A percentile compares a stretch with the other conserved stretches of the same genome.
Conservation (phyloP, 2,329 filamentous ascomycete genomes). For the Apiospora aurea region DNA sequence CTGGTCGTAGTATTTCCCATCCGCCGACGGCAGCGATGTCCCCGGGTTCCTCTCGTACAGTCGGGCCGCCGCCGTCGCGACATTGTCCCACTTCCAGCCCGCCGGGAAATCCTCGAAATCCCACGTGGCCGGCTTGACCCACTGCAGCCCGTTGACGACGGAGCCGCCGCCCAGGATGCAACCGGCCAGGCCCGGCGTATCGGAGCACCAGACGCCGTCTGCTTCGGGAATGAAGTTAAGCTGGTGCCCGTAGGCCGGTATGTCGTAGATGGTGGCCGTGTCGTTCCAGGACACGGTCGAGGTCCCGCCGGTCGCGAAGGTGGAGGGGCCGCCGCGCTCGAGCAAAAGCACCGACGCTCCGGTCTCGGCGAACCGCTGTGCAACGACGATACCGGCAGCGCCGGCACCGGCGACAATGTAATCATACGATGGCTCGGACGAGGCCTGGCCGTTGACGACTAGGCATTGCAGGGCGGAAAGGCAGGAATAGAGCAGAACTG, state of each 20-base stretch:
- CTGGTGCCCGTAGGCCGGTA: constrained; percentile 66
- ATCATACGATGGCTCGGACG: constrained; percentile 52
- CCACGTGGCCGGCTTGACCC: constrained; percentile 63
- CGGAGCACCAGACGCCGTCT: constrained; percentile 54
- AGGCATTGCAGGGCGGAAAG: background rate
- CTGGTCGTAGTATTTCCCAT: constrained; percentile 70
- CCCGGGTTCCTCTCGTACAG: constrained; percentile 73
- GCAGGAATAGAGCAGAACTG: background rate
- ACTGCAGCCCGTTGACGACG: constrained; percentile 72
- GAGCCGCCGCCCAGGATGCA: constrained; percentile 74
- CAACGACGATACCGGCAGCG: constrained; percentile 65
- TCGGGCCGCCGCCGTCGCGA: constrained; percentile 62
- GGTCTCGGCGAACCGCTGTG: constrained; percentile 67
- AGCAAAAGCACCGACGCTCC: constrained; percentile 71
- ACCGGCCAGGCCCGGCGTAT: constrained; percentile 75
- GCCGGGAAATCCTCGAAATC: constrained; percentile 76
- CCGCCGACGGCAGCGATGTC: constrained; percentile 68
- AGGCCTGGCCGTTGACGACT: background rate
- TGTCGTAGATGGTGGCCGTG: constrained; percentile 72
- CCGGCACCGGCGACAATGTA: constrained; percentile 69
- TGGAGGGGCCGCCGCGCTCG: constrained; percentile 66
- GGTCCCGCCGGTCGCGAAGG: constrained; percentile 68
- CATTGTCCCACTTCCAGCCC: constrained; percentile 72
- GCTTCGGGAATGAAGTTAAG: constrained; percentile 50
- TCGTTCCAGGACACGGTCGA: constrained; percentile 62